Evolutionary conservation across 306 rosid species (phyloP), one percentile per base, ranked within the genome.

Genomic region (Fragaria vesca): DNA sequence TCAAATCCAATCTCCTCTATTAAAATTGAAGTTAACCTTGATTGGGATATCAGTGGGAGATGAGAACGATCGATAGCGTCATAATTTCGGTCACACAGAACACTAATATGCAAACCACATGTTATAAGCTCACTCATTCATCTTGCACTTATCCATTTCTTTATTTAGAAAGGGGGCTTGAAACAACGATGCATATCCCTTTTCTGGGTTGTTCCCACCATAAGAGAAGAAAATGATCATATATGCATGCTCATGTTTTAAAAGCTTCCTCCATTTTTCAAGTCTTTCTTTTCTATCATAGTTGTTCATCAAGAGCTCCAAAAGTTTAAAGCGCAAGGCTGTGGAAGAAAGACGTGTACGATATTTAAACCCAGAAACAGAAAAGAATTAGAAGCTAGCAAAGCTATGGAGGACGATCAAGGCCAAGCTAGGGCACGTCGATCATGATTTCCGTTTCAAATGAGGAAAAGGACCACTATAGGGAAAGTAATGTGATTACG

Each of bases 381-480:
- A 50, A 48, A 51, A 51, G 2, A 6, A 51, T 55, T n/a, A 55
- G 62, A 28, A 8, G 26, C 26, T 24, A 24, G 4, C 67, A 28
- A 28, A 28, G 32, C 65, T 24, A 3, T 58, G 28, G 34, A 61
- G 32, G 36, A 4, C 13, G 7, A 61, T 61, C 40, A 5, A 30
- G 42, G 8, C 5, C 13, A 26, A 60, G 7, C 40, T 5, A 62
- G 30, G 34, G 6, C 65, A 58, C 16, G 26, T 54, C 17, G 67
- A 32, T 63, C 69, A 16, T 45, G 48, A 13, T 30, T 18, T 63
- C 69, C 69, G 6, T 63, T 63, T 63, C 40, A 63, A 13, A 73
- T 7, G 34, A 40, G 58, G 74, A 7, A 26, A 63, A 83, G 86
- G 87, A 74, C 87, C 89, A 74, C 86, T 1, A 36, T 15, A 6